Conservation (phyloP, 163 green algal species). For the Scenedesmus sp. region DNA sequence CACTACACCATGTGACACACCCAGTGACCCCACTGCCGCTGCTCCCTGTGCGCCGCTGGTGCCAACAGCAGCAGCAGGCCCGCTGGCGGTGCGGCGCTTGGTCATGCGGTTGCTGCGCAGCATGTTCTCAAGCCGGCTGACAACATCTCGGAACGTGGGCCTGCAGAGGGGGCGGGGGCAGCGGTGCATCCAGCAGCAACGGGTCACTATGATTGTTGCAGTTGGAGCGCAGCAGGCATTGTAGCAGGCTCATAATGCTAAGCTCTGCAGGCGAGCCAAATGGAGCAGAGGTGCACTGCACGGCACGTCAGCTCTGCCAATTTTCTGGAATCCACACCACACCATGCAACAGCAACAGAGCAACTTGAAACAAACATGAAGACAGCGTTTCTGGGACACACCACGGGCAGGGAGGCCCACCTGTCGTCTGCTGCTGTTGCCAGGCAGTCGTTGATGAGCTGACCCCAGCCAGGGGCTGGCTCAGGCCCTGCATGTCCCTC, state of each 20-base stretch:
- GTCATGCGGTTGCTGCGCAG: conserved; percentile 38
- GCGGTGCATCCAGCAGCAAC: neutral
- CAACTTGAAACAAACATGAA: too few species aligned
- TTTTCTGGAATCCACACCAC: too few species aligned
- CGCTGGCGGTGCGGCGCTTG: conserved; percentile 34
- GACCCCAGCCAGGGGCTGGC: conserved; percentile 67
- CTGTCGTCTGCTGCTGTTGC: neutral
- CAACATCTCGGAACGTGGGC: conserved; percentile 67
- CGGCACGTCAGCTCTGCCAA: too few species aligned
- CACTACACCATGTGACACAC: neutral
- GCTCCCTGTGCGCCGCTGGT: neutral
- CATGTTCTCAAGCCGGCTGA: conserved; percentile 70
- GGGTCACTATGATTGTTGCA: neutral
- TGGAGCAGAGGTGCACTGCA: neutral
- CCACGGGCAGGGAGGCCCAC: neutral
- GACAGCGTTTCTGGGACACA: conserved; percentile 67
- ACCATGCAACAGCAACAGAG: too few species aligned
- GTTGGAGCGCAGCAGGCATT: neutral
- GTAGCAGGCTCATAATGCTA: neutral
- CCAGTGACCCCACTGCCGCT: neutral
- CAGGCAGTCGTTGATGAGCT: conserved; percentile 61
- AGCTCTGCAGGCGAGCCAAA: neutral
- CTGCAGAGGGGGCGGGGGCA: conserved; percentile 51
- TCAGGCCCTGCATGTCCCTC: conserved; percentile 66
- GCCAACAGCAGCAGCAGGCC: neutral